Conservation (phyloP, 192 early-diverging fungal species). For the Entomortierella chlamydospora region DNA sequence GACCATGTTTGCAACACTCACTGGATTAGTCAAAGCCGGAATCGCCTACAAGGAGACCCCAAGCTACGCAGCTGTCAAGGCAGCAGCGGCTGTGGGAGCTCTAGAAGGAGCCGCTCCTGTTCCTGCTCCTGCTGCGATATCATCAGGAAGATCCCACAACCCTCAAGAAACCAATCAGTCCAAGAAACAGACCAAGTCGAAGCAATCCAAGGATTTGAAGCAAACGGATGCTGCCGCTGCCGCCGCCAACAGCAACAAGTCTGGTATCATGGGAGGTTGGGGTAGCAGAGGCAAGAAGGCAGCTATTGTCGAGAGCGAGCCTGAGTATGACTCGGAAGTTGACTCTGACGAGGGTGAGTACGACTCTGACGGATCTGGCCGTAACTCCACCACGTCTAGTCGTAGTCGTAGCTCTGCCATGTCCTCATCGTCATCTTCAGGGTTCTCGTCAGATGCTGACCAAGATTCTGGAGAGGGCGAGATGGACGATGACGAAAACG, state of each 20-base stretch:
- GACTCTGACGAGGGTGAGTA: not conserved
- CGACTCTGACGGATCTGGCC: not conserved
- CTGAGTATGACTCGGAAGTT: conserved; percentile 1
- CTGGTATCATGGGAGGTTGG: not conserved
- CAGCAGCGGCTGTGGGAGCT: not conserved
- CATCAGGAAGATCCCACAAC: conserved; percentile 7
- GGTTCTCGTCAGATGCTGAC: conserved; percentile 1
- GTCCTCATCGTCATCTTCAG: not conserved
- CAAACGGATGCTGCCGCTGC: not conserved
- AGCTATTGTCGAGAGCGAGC: not conserved
- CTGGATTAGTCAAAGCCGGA: conserved; percentile 62
- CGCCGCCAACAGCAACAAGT: not conserved
- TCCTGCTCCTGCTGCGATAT: not conserved
- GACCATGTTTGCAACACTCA: conserved; percentile 53
- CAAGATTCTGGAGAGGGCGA: conserved; percentile 9
- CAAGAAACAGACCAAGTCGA: not conserved
- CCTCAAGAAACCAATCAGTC: conserved; percentile 9
- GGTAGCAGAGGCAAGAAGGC: conserved; percentile 5
- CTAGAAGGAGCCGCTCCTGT: not conserved
- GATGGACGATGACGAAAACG: not conserved
- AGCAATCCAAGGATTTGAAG: not conserved
- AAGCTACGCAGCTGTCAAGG: conserved; percentile 44
- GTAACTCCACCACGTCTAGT: not conserved
- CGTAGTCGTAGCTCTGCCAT: too few species aligned
- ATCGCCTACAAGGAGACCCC: conserved; percentile 62